Evolutionary conservation across 1,284 basidiomycete species (phyloP), one percentile per base, ranked within the genome.

Genomic region (Cryptococcus sp.): DNA sequence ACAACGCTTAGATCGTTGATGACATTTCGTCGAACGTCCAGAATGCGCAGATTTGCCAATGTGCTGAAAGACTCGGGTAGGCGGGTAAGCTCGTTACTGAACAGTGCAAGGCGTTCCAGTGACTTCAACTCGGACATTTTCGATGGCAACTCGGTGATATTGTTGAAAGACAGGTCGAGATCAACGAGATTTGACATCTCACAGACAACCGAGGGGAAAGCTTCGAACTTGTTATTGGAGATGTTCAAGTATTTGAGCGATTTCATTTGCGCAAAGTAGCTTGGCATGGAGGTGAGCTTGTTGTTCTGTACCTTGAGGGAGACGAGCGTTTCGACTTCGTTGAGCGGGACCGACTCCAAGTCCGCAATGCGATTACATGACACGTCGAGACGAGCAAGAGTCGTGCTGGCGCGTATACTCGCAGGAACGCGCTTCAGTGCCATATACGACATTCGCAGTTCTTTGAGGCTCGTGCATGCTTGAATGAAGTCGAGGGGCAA

Each of bases 401-500:
- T 87, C 15, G 81, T 77, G 58, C 88, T 89, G 66, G 90, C 85
- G 50, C 87, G 85, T 19, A 99, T 85, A 61, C 87, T 89, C 57
- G 87, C 86, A 0, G 95, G 95, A 0, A 99, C 88, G 59, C 89
- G 87, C 80, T 97, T 98, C 81, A 97, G 88, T 15, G 91, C 90
- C 87, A 97, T 93, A 66, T 92, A 87, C n/a, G 89, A 89, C 54
- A 99, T 82, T 10, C 89, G 86, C 50, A 99, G 85, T 69, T 95
- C 93, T 51, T 88, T 87, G 29, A 99, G 83, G 5, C 82, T 85
- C 3, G 85, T 86, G 72, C 93, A 97, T 11, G 89, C 86, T 77
- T 98, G 91, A 52, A 97, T 89, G 74, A 99, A 99, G 79, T 99
- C 96, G 50, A 92, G 85, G 0, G 96, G 96, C 39, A 99, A 87